Percentiles rank a stretch among this genome's conserved stretches.
These are phyloP conservation scores for Russula ochroleuca DNA, from an alignment of 768 basidiomycete species.

Conservation along the genomic window DNA sequence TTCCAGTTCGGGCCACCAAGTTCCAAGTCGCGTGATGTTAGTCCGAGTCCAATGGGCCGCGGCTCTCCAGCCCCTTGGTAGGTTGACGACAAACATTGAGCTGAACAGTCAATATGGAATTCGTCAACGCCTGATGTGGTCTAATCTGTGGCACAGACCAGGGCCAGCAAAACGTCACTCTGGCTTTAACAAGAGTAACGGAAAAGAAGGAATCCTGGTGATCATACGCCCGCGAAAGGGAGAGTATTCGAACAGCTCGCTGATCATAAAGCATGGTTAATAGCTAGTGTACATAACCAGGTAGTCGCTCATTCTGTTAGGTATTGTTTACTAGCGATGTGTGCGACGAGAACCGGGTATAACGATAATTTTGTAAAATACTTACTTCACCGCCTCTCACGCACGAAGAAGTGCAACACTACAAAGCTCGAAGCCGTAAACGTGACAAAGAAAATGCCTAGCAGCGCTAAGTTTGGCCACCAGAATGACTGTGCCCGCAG, in stretches of 20 bases:
- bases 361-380: neutral
- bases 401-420: slow-evolving; percentile 82
- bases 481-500: slow-evolving; percentile 94
- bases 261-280: neutral
- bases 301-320: slow-evolving; percentile 10
- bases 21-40: no score
- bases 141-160: no score
- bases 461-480: slow-evolving; percentile 91
- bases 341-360: slow-evolving; percentile 13
- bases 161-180: no score
- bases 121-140: neutral
- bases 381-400: slow-evolving; percentile 54
- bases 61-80: no score
- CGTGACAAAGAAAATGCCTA: slow-evolving; percentile 79
- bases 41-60: no score
- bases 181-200: neutral
- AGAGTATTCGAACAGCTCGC: neutral
- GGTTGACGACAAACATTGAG: no score
- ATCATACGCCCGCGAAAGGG: neutral
- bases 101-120: neutral
- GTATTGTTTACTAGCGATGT: slow-evolving; percentile 3
- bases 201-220: neutral
- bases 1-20: slow-evolving; percentile 3
- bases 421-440: slow-evolving; percentile 77
- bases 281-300: slow-evolving; percentile 12